phyloP scores from a whole-genome alignment of 2,329 filamentous ascomycete species.

The Cytospora leucostoma region DNA sequence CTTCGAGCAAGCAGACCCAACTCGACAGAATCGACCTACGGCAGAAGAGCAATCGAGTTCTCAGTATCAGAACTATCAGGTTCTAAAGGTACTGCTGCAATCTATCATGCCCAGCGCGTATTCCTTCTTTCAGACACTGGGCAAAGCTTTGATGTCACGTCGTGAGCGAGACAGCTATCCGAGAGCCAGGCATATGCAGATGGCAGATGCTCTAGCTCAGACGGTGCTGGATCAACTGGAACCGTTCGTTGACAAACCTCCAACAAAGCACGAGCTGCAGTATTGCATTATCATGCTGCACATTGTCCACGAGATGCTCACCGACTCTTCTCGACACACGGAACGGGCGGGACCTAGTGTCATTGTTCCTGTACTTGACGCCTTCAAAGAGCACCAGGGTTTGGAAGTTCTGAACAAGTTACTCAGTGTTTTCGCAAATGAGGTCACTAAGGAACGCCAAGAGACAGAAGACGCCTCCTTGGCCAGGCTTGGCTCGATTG shows the following conservation, averaged over 20 bases:
- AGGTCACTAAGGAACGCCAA: constrained; percentile 46
- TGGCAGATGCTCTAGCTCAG: constrained; percentile 69
- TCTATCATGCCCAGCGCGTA: constrained; percentile 79
- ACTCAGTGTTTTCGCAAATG: constrained; percentile 66
- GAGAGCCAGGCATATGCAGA: constrained; percentile 54
- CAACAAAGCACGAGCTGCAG: constrained; percentile 64
- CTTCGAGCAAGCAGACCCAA: constrained; percentile 14
- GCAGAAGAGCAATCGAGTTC: constrained; percentile 36
- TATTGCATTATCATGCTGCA: constrained; percentile 83
- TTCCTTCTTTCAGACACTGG: constrained; percentile 81
- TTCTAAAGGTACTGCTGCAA: constrained; percentile 73
- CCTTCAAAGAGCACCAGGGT: constrained; percentile 82
- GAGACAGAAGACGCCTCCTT: constrained; percentile 47
- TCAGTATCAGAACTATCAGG: constrained; percentile 73
- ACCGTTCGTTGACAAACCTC: constrained; percentile 46
- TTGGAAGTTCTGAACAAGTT: constrained; percentile 73
- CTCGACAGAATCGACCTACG: constrained; percentile 22
- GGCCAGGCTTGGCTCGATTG: constrained; percentile 53
- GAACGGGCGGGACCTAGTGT: constrained; percentile 55
- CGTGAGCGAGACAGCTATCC: constrained; percentile 67
- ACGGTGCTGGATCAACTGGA: constrained; percentile 69
- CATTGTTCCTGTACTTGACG: constrained; percentile 76
- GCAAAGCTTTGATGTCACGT: constrained; percentile 76
- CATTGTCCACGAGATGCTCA: constrained; percentile 74
- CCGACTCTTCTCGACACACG: constrained; percentile 61